Conservation (phyloP, 345 rosid species). For the Lepidium sativum region DNA sequence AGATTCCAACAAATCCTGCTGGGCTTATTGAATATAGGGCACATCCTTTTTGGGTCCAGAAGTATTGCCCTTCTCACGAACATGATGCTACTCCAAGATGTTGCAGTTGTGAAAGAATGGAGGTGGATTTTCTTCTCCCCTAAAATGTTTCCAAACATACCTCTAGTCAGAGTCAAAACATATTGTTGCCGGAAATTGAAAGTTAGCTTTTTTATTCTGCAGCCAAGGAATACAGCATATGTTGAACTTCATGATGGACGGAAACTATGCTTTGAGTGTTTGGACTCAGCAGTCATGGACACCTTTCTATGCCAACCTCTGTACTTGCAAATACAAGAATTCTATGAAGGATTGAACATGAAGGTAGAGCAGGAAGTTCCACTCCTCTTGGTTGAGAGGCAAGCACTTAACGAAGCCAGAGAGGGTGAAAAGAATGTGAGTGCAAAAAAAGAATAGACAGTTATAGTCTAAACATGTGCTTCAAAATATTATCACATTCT, state of each 20-base stretch:
- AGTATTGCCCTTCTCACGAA: conserved; percentile 96
- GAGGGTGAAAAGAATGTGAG: conserved; percentile 91
- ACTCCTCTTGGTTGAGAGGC: conserved; percentile 87
- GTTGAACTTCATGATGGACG: conserved; percentile 83
- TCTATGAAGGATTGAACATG: conserved; percentile 79
- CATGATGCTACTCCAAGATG: conserved; percentile 85
- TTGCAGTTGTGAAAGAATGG: conserved; percentile 99
- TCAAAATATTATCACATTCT: background rate
- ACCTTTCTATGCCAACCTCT: conserved; percentile 85
- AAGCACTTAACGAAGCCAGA: conserved; percentile 92
- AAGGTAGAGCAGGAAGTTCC: conserved; percentile 87
- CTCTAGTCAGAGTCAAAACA: background rate
- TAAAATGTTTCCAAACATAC: background rate
- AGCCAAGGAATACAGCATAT: conserved; percentile 63
- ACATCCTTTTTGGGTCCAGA: conserved; percentile 96
- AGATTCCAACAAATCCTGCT: conserved; percentile 86
- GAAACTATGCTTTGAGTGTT: conserved; percentile 88
- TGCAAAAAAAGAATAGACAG: background rate
- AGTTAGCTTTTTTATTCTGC: conserved; percentile 20
- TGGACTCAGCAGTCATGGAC: conserved; percentile 95
- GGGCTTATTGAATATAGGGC: conserved; percentile 99
- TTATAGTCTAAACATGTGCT: background rate
- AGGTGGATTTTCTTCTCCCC: conserved; percentile 44
- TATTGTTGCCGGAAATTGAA: background rate
- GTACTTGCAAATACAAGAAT: conserved; percentile 61